Conservation (phyloP, 2,329 filamentous ascomycete genomes). For the Periconia macrospinosa region DNA sequence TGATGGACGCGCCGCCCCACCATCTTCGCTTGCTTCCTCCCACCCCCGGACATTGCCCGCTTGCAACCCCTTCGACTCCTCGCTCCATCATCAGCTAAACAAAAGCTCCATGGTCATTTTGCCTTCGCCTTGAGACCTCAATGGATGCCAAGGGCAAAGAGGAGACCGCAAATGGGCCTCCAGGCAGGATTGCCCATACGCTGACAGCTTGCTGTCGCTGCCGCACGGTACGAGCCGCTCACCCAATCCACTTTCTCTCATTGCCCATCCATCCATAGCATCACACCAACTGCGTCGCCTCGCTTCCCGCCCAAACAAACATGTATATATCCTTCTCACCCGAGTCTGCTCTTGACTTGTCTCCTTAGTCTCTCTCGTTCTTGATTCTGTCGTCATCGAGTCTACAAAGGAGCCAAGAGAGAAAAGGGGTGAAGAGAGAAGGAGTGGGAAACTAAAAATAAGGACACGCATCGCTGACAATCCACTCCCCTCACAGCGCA, state of each 20-base stretch:
- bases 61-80: neutral
- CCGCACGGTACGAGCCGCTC: slow-evolving; percentile 63
- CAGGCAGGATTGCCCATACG: slow-evolving; percentile 71
- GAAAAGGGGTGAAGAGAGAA: too few species aligned
- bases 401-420: too few species aligned
- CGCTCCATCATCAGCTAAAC: neutral
- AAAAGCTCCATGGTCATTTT: too few species aligned
- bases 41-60: slow-evolving; percentile 10
- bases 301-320: too few species aligned
- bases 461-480: too few species aligned
- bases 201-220: slow-evolving; percentile 80
- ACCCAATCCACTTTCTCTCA: slow-evolving; percentile 1
- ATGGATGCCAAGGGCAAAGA: slow-evolving; percentile 16
- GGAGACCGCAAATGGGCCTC: slow-evolving; percentile 17
- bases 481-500: slow-evolving; percentile 63
- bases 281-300: too few species aligned
- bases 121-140: neutral
- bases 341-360: too few species aligned
- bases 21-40: slow-evolving; percentile 15
- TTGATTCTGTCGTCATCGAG: too few species aligned
- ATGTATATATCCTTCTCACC: too few species aligned
- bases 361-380: too few species aligned
- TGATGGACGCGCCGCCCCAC: slow-evolving; percentile 21
- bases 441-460: too few species aligned
- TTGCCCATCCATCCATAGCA: too few species aligned